These are phyloP conservation scores for Boletus tylopilopsis DNA, from an alignment of 768 basidiomycete genomes.

Conservation along the genomic window DNA sequence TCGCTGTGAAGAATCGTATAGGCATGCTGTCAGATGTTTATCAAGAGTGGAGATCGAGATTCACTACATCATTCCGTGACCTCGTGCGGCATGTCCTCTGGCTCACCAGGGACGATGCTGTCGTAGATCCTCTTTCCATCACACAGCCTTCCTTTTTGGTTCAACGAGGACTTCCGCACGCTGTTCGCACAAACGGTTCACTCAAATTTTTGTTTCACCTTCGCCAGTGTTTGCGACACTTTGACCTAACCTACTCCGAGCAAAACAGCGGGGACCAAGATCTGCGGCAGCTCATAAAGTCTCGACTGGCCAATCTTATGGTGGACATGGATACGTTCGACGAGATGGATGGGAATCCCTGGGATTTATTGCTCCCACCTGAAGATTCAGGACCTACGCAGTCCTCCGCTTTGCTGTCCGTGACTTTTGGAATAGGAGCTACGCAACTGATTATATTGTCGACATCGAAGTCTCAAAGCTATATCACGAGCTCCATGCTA, in stretches of 20 bases:
- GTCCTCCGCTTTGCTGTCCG: constrained; percentile 9
- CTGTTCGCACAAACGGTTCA: constrained; percentile 60
- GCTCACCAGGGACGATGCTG: constrained; percentile 44
- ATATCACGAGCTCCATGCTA: constrained; percentile 22
- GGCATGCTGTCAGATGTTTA: constrained; percentile 15
- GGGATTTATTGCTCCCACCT: constrained; percentile 22
- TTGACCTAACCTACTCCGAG: constrained; percentile 27
- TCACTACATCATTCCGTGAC: constrained; percentile 31
- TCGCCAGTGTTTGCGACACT: constrained; percentile 49
- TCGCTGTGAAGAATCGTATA: constrained; percentile 10
- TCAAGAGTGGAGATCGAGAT: constrained; percentile 30
- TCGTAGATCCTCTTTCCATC: constrained; percentile 75
- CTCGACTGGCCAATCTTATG: constrained; percentile 33
- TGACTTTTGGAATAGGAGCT: constrained; percentile 17
- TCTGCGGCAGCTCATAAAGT: constrained; percentile 35
- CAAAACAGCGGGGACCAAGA: constrained; percentile 25
- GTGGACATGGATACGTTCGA: constrained; percentile 44
- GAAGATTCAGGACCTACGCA: constrained; percentile 6
- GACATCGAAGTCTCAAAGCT: constrained; percentile 20
- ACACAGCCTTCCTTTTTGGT: constrained; percentile 83
- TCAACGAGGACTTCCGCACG: constrained; percentile 65
- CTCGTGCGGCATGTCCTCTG: constrained; percentile 48
- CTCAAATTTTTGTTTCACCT: constrained; percentile 82
- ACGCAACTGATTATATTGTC: constrained; percentile 21
- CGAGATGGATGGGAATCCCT: constrained; percentile 17